Evolutionary conservation across 768 basidiomycete species (phyloP), one percentile per base, ranked within the genome.

Genomic region (Trichaptum fuscoviolaceum): DNA sequence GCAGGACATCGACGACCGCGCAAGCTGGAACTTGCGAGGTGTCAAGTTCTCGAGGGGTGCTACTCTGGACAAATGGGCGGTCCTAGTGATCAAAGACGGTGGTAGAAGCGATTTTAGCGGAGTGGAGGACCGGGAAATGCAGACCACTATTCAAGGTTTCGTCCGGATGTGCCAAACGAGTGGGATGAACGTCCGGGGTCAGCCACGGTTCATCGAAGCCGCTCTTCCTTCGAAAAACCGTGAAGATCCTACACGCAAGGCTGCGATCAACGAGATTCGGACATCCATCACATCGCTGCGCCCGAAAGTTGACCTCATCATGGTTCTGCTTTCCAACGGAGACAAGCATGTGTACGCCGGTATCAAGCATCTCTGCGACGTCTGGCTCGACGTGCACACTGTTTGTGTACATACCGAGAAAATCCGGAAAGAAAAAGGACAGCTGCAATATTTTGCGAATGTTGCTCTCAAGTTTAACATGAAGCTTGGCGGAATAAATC

Each of bases 351-450:
- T 85, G 65, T 85, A 86, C 67, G 78, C 82, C 23, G 83, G 84
- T 0, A 70, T 85, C 69, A 85, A 86, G 72, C 79, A 82, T 35
- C 77, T 84, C 52, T 83, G 82, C 69, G 85, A 86, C 62, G 78
- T 83, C 63, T 80, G 70, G 65, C 73, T 86, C 35, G 83, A 81
- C 62, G 79, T 80, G 7, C 71, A 85, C 10, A 91, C 88, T 17
- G 86, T 93, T 5, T 94, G 92, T 69, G 89, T 90, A 15, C 91
- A 92, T 66, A 79, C 86, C 1, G 75, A 77, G 30, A 93, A 92
- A 76, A 84, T 94, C 71, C 81, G 87, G 68, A 92, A 87, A 74
- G 83, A 87, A 65, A 85, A 76, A 68, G 87, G 87, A 4, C 78
- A 79, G 70, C 69, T 75, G 15, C 84, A 85, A 64, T 85, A 86